Base-by-base conservation (phyloP, 345 rosid species). In the Hypericum perforatum region DNA sequence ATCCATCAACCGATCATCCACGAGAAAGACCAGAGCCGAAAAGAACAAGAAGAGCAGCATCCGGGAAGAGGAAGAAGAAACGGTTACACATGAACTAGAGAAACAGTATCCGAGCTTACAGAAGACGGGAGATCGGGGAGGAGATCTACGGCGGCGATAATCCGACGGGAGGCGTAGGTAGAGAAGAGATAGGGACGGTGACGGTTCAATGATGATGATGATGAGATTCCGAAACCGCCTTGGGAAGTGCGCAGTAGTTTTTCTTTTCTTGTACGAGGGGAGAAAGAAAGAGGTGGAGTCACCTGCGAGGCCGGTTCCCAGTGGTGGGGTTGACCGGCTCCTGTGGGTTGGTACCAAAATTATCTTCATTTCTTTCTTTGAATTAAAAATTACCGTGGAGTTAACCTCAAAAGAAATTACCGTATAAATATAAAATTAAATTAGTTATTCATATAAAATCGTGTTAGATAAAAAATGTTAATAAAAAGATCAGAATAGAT, bases 251-350 rank as follows among this genome's bases (percentile, higher is more conserved):
- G 50, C 29, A 46, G 15, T 46, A 13, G 32, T 46, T 9, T 46
- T 7, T 45, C 12, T 12, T n/a, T 13, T 46, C 22, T 13, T 46
- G 5, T 3, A 15, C 10, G 61, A 3, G 37, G 4, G 9, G 29
- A 44, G 10, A 22, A 9, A 14, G 29, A 32, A 14, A 10, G n/a
- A 38, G 14, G 15, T 42, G 51, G 22, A 37, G 2, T 52, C 59
- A 74, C 84, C 66, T 63, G 76, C 40, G 40, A 56, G 15, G 54
- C 71, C 79, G 66, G 81, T 61, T 67, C 43, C 53, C 10, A 43
- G 12, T 16, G 36, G 7, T 15, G 49, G 62, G 15, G 41, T 56
- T 47, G 45, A 84, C 87, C 66, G 82, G 80, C 50, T 67, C 51
- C 56, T 29, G 45, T 9, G 57, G 80, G 82, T 83, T 22, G 32